Conservation (phyloP, 805 yeast genomes). For the Kodamaea nitidulidarum region DNA sequence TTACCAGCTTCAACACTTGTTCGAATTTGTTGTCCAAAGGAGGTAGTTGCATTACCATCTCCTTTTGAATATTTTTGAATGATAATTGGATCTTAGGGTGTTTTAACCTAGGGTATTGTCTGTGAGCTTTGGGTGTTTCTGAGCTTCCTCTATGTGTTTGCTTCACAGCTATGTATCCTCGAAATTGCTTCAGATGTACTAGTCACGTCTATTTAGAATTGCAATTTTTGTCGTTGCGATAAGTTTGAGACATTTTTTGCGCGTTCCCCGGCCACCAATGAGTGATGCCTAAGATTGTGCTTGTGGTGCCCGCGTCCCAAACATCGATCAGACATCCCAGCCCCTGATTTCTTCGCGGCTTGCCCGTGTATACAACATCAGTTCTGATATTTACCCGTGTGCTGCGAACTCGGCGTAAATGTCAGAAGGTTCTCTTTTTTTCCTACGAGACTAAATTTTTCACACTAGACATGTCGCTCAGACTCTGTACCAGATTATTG, state of each 20-base stretch:
- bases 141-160: too few species aligned
- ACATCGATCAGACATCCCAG: too few species aligned
- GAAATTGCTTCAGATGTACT: too few species aligned
- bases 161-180: too few species aligned
- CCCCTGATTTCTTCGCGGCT: neutral
- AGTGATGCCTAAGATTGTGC: too few species aligned
- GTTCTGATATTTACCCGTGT: conserved; percentile 1
- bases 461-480: conserved; percentile 1
- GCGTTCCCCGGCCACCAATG: too few species aligned
- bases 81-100: too few species aligned
- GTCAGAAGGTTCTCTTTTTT: neutral
- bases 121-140: too few species aligned
- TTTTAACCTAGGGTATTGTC: too few species aligned
- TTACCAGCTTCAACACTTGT: neutral
- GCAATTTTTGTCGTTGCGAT: too few species aligned
- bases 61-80: too few species aligned
- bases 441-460: conserved; percentile 1
- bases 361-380: neutral
- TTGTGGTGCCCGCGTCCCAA: too few species aligned
- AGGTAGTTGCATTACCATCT: conserved; percentile 4
- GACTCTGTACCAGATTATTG: conserved; percentile 1
- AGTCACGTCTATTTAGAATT: neutral
- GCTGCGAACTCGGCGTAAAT: neutral
- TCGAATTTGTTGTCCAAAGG: conserved; percentile 1
- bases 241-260: neutral